A percentile compares a stretch with the other conserved stretches of the same genome.
Conservation (phyloP, 257 asterid genomes). For the Orobanche coerulescens region DNA sequence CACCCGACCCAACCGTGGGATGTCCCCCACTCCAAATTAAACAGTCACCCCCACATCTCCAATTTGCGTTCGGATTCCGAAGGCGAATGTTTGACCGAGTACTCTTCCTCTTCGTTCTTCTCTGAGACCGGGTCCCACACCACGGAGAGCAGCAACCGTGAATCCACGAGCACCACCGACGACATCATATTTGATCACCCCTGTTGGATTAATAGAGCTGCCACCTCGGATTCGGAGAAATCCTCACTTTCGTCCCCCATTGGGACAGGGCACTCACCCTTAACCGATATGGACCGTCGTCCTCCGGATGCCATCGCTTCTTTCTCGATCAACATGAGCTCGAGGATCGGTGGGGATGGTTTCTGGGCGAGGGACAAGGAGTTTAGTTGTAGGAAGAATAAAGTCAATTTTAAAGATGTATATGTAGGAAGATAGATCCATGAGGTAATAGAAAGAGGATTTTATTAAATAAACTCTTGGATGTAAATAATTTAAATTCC, state of each 20-base stretch:
- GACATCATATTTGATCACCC: slow-evolving; percentile 40
- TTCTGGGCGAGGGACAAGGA: slow-evolving; percentile 18
- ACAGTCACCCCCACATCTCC: slow-evolving; percentile 21
- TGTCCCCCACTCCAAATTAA: slow-evolving; percentile 19
- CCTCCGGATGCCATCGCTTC: slow-evolving; percentile 25
- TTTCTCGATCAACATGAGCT: slow-evolving; percentile 20
- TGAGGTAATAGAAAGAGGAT: slow-evolving; percentile 22
- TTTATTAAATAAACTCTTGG: neutral
- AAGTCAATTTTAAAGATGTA: slow-evolving; percentile 29
- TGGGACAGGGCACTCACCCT: slow-evolving; percentile 34
- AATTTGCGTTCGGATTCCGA: slow-evolving; percentile 19
- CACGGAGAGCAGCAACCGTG: slow-evolving; percentile 58
- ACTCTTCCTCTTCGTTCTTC: slow-evolving; percentile 57
- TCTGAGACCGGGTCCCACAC: slow-evolving; percentile 59
- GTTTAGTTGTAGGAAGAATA: slow-evolving; percentile 31
- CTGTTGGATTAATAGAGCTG: slow-evolving; percentile 15
- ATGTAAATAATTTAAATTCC: neutral
- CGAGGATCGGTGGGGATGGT: slow-evolving; percentile 21
- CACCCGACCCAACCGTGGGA: slow-evolving; percentile 35
- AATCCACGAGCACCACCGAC: slow-evolving; percentile 40
- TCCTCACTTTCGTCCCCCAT: slow-evolving; percentile 49
- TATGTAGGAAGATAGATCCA: slow-evolving; percentile 38
- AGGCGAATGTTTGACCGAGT: slow-evolving; percentile 43
- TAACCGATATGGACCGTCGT: slow-evolving; percentile 35
- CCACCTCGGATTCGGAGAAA: slow-evolving; percentile 50